A percentile compares a stretch with the other conserved stretches of the same genome.
Evolutionary conservation across 352 stramenopile species (phyloP).

Genomic region (Thraustochytrium sp.): DNA sequence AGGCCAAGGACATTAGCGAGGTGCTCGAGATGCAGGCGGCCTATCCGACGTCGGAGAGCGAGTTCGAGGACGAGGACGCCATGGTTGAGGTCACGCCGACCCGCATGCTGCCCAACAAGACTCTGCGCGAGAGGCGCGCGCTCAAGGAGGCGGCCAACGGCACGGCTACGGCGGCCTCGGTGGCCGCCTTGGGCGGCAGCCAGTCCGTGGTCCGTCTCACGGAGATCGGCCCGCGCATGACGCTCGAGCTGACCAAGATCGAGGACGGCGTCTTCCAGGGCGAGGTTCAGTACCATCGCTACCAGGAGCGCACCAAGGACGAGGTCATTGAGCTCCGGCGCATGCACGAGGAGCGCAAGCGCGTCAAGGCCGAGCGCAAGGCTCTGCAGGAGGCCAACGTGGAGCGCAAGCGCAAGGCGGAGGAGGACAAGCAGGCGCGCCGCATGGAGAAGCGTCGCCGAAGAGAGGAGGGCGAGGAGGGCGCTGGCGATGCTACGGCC

Average conservation of each 20-base stretch:
- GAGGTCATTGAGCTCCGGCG: constrained; percentile 16
- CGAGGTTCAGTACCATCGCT: constrained; percentile 95
- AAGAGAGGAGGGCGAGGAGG: not conserved
- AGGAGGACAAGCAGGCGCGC: constrained; percentile 38
- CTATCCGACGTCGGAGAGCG: constrained; percentile 69
- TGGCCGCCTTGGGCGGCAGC: constrained; percentile 66
- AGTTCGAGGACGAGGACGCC: constrained; percentile 92
- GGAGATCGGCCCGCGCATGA: constrained; percentile 90
- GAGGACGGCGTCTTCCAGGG: constrained; percentile 89
- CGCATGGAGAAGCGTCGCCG: not conserved
- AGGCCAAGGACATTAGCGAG: constrained; percentile 91
- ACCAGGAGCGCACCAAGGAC: constrained; percentile 48
- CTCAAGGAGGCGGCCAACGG: constrained; percentile 80
- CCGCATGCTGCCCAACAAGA: not conserved
- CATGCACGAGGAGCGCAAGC: not conserved
- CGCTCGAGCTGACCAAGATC: constrained; percentile 90
- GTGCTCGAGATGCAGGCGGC: constrained; percentile 78
- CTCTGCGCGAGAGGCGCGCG: not conserved
- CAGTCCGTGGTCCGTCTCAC: constrained; percentile 80
- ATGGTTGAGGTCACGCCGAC: constrained; percentile 53
- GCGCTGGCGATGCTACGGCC: not conserved
- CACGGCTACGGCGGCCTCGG: constrained; percentile 83
- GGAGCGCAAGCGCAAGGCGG: constrained; percentile 39
- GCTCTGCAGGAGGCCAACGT: constrained; percentile 44
- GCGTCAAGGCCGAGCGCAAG: constrained; percentile 36